phyloP scores from a whole-genome alignment of 208 protist species.

The Acanthamoeba castellanii region DNA sequence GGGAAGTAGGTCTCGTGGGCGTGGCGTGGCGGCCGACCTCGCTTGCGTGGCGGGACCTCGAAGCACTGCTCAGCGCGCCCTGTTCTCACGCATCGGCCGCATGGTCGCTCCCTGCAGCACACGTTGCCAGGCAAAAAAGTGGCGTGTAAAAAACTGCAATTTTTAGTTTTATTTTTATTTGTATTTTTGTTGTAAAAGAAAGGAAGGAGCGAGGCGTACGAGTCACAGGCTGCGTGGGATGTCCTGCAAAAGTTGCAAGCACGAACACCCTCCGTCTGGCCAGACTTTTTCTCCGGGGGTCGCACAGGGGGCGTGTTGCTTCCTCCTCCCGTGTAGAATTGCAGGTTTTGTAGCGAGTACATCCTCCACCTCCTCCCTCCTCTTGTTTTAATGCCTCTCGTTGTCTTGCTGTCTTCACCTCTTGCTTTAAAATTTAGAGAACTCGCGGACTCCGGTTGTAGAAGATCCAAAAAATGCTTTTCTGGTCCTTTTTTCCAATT shows the following conservation, averaged over 20 bases:
- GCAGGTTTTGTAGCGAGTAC: slow-evolving; percentile 1
- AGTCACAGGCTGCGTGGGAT: background rate
- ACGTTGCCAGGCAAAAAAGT: background rate
- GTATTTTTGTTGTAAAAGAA: background rate
- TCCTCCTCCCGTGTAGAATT: background rate
- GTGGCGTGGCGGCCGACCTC: background rate
- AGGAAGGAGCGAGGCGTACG: background rate
- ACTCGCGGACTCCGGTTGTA: background rate
- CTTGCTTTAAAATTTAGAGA: background rate
- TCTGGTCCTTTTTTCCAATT: too few relatives aligned
- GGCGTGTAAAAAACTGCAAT: background rate
- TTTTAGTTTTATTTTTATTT: background rate
- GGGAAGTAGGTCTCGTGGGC: background rate
- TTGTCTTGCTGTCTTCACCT: background rate
- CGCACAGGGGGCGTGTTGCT: background rate
- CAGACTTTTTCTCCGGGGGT: background rate
- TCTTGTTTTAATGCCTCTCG: background rate
- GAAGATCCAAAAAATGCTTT: background rate
- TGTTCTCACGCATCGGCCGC: slow-evolving; percentile 16
- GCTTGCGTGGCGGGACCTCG: slow-evolving; percentile 1
- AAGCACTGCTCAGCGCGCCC: background rate
- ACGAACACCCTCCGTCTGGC: background rate
- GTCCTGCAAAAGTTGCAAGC: slow-evolving; percentile 39
- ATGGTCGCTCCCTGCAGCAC: background rate
- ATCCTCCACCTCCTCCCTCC: background rate